These are phyloP conservation scores for Pouteria campechiana DNA, from an alignment of 179 eudicot genomes.

Conservation along the genomic window DNA sequence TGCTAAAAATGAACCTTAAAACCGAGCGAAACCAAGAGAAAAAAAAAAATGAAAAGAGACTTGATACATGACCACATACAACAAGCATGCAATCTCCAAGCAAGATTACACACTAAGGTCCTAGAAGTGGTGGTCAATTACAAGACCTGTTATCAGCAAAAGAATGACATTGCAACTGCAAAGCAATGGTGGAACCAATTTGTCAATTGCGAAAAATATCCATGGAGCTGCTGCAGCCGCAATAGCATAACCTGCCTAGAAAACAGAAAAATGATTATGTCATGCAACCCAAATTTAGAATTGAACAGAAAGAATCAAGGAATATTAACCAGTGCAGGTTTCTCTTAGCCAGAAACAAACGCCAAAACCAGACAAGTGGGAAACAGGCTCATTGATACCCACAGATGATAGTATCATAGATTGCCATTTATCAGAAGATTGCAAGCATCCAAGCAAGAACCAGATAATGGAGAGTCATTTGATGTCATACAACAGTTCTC, in stretches of 20 bases:
- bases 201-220: conserved; percentile 49
- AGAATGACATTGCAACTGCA: conserved; percentile 84
- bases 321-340: neutral
- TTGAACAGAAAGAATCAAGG: neutral
- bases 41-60: neutral
- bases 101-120: neutral
- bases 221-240: conserved; percentile 78
- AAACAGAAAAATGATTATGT: conserved; percentile 16
- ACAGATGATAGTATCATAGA: too few relatives aligned
- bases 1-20: neutral
- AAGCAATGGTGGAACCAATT: conserved; percentile 50
- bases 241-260: conserved; percentile 87
- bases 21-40: neutral
- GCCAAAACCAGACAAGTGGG: too few relatives aligned
- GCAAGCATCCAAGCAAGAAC: too few relatives aligned
- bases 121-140: conserved; percentile 1
- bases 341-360: too few relatives aligned
- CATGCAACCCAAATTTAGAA: neutral
- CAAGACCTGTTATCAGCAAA: conserved; percentile 67
- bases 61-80: neutral
- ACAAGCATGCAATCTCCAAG: neutral
- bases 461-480: too few relatives aligned
- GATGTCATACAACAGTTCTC: too few relatives aligned
- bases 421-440: too few relatives aligned
- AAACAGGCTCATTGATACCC: too few relatives aligned